Conservation (phyloP, 345 rosid species). For the Gossypium mustelinum region DNA sequence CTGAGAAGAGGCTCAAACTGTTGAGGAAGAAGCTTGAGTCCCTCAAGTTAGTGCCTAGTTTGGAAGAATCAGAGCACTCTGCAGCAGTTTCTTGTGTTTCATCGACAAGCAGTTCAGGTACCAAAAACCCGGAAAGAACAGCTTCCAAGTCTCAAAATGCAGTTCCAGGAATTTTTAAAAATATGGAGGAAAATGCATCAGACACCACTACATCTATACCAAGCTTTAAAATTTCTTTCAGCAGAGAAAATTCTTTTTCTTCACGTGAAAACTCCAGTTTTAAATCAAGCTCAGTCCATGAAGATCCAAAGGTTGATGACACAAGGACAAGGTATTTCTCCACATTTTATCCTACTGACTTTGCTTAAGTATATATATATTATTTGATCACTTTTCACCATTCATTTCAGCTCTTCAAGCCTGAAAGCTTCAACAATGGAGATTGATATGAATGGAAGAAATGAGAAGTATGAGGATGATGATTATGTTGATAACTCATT, state of each 20-base stretch:
- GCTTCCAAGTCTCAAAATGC: constrained; percentile 28
- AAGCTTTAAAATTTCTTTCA: constrained; percentile 16
- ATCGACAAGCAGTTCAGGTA: constrained; percentile 32
- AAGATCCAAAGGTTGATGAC: constrained; percentile 24
- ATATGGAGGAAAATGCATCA: constrained; percentile 16
- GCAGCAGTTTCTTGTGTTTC: constrained; percentile 37
- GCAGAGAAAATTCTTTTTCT: constrained; percentile 21
- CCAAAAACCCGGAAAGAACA: constrained; percentile 30
- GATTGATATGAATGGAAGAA: constrained; percentile 14
- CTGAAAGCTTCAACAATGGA: constrained; percentile 12
- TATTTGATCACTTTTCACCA: not conserved
- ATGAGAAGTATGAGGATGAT: not conserved
- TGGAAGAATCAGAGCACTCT: constrained; percentile 36
- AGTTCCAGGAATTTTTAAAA: constrained; percentile 10
- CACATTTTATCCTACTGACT: not conserved
- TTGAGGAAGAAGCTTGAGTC: constrained; percentile 59
- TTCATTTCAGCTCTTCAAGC: constrained; percentile 10
- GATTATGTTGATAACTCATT: constrained; percentile 30
- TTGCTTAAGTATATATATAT: not conserved
- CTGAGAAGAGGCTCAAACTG: constrained; percentile 59
- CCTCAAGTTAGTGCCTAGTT: constrained; percentile 29
- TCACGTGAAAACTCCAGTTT: constrained; percentile 11
- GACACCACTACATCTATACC: constrained; percentile 21
- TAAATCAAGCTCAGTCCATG: constrained; percentile 13
- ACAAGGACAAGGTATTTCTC: constrained; percentile 25